Evolutionary conservation across 225 moss, liverwort and hornwort species (phyloP), one percentile per base, ranked within the genome.

Genomic region (Rhytidiadelphus loreus): DNA sequence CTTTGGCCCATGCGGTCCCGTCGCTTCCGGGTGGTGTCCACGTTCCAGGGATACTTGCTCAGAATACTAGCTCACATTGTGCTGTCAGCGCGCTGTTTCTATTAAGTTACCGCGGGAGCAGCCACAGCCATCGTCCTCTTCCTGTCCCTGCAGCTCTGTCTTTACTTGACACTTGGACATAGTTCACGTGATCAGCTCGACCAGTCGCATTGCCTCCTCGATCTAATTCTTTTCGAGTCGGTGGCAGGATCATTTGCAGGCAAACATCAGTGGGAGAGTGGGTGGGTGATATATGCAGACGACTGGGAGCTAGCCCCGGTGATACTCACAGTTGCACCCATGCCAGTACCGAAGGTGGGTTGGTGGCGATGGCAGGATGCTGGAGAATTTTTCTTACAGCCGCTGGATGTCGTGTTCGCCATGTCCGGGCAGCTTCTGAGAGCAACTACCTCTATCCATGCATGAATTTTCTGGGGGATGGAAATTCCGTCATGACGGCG

Each of bases 1-100:
- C 53, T 77, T 53, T 77, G 53, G 53, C 53, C 14, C 77, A 77
- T 53, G 75, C 33, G 13, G 21, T 52, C 33, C 75, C 75, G 37
- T 77, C 37, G 35, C 77, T 53, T 77, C 23, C 14, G 9, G 24
- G 37, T 14, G 15, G 77, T 77, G 55, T 37, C 37, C 82, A 82
- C 53, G 82, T 87, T 70, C 62, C 25, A 33, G 60, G 41, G 20
- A 53, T 78, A 11, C 56, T 41, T 25, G 32, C 66, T 64, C 21
- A 44, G 39, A 25, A 44, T 69, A 52, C 52, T 16, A 71, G 28
- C 71, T 32, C 41, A 84, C 69, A 77, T 69, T 79, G 79, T 89
- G 58, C 53, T 52, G 86, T 79, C 91, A 79, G 83, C 83, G 86
- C 83, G 91, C 89, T 83, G 80, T 26, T 78, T 78, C n/a, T 56